phyloP scores from a whole-genome alignment of 257 asterid genomes.

The Anisodus tanguticus region DNA sequence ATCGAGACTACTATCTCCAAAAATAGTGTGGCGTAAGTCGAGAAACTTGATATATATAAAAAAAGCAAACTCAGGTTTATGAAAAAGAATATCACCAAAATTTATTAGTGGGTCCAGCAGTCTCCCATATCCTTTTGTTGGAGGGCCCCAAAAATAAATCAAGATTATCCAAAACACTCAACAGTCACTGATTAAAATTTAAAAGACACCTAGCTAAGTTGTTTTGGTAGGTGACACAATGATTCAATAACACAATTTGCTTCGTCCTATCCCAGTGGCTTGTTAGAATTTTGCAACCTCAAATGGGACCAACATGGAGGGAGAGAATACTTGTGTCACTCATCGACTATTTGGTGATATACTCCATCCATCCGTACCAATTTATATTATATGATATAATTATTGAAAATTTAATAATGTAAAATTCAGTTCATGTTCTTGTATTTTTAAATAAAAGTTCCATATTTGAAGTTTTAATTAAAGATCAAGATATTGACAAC shows the following conservation, averaged over 20 bases:
- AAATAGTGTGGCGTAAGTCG: no score
- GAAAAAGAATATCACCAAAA: neutral
- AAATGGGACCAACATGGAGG: neutral
- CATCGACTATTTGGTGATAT: constrained; percentile 11
- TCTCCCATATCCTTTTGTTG: neutral
- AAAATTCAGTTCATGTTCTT: no score
- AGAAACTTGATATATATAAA: no score
- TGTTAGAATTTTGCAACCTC: neutral
- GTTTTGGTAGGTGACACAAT: constrained; percentile 1
- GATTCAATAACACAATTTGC: constrained; percentile 1
- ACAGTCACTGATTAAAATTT: neutral
- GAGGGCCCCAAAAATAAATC: neutral
- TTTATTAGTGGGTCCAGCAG: neutral
- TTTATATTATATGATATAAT: no score
- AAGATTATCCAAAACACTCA: neutral
- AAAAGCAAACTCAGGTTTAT: neutral
- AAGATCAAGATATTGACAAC: no score
- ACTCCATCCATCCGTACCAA: no score
- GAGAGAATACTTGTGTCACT: neutral
- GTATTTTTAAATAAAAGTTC: no score
- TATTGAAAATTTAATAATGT: no score
- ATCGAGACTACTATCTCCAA: no score
- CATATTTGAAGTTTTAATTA: no score
- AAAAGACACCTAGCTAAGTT: neutral
- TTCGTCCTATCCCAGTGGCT: constrained; percentile 16